Base-by-base conservation (phyloP, 2,329 filamentous ascomycete species). In the Diaporthe helianthi region DNA sequence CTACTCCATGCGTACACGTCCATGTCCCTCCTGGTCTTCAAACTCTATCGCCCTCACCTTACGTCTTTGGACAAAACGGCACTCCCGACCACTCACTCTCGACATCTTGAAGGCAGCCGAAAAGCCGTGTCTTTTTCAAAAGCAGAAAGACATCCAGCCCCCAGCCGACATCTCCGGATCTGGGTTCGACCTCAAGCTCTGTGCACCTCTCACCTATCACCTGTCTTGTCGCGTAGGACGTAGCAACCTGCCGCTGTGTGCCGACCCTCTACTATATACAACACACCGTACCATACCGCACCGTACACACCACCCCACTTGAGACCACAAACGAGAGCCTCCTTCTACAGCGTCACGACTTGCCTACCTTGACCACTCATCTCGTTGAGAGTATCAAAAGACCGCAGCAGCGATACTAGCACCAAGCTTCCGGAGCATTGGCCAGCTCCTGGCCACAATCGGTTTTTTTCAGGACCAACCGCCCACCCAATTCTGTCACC, bases 21-120 rank as follows among this genome's bases (percentile, higher is more conserved):
- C 55, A 60, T 60, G 55, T 63, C 58, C 58, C 58, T 63, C 58
- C 58, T 63, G 58, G 44, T 63, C 58, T 46, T 63, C 58, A 63
- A 63, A 63, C 58, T 63, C 44, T 49, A 63, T 49, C 44, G 44
- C 44, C 44, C 44, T 63, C 58, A 63, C 58, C 58, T 44, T 44
- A 7, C 58, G 41, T 49, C 58, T 36, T 63, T 63, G 58, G 41
- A 63, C 58, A 63, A 63, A 63, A 63, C 58, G 58, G 58, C 58
- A 41, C 58, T 63, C 44, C 58, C 58, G 58, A 63, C 58, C 58
- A 49, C 44, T 36, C 44, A 24, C 29, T 49, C 29, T 47, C 58
- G 26, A 63, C 58, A 19, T 63, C 41, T 49, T 19, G n/a, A 49
- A 63, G 44, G 58, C 44, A 33, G 15, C 41, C 36, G 9, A 24